These are phyloP conservation scores for Lachancea dasiensis DNA, from an alignment of 805 yeast species.

Conservation along the genomic window DNA sequence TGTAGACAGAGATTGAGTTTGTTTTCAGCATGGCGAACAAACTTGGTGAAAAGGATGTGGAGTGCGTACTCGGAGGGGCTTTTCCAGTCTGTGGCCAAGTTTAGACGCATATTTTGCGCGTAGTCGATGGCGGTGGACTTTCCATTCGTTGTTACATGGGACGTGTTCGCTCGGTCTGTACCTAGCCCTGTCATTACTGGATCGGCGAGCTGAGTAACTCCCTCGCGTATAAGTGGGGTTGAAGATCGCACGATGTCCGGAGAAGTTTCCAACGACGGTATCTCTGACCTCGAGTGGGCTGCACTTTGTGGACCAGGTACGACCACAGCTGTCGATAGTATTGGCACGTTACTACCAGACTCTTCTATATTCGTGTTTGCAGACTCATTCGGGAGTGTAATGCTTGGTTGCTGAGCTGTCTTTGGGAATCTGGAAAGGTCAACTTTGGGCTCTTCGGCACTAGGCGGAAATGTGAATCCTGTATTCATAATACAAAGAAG, in stretches of 20 bases:
- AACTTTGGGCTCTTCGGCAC: constrained; percentile 2
- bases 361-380: neutral
- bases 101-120: constrained; percentile 31
- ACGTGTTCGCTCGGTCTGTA: constrained; percentile 4
- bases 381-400: neutral
- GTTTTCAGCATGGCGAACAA: constrained; percentile 88
- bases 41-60: constrained; percentile 91
- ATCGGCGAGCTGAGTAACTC: neutral
- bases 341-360: neutral
- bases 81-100: constrained; percentile 49
- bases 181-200: neutral
- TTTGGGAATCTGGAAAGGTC: constrained; percentile 8
- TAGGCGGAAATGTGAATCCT: constrained; percentile 24
- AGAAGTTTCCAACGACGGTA: constrained; percentile 4
- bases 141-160: constrained; percentile 8
- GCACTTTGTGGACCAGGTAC: neutral
- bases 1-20: constrained; percentile 69
- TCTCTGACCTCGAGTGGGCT: neutral
- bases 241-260: constrained; percentile 4
- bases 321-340: neutral
- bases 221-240: constrained; percentile 3
- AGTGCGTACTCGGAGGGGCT: constrained; percentile 85
- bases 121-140: constrained; percentile 23
- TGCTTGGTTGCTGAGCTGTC: neutral
- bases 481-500: too few relatives aligned